phyloP scores from a whole-genome alignment of 306 rosid species.

The Begonia peltatifolia region DNA sequence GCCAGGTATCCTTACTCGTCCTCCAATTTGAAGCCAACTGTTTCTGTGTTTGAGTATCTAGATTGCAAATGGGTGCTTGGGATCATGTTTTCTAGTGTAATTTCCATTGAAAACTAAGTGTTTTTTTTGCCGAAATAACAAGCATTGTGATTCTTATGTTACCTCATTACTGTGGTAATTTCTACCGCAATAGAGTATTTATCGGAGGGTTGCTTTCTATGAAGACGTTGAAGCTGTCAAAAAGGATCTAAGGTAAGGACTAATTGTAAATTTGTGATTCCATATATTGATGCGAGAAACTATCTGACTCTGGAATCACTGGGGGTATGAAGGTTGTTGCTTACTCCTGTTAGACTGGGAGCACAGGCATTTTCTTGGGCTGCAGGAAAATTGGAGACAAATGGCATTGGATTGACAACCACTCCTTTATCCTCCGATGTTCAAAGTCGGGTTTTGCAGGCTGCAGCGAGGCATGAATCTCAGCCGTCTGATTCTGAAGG shows the following conservation, averaged over 20 bases:
- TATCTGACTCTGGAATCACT: slow-evolving; percentile 5
- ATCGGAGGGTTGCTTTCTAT: slow-evolving; percentile 45
- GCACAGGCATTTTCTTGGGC: slow-evolving; percentile 75
- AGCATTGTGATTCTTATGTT: slow-evolving; percentile 4
- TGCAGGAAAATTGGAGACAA: slow-evolving; percentile 75
- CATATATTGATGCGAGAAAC: neutral
- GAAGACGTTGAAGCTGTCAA: slow-evolving; percentile 51
- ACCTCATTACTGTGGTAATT: neutral
- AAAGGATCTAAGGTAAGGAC: slow-evolving; percentile 50
- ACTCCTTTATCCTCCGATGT: slow-evolving; percentile 92
- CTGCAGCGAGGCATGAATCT: slow-evolving; percentile 94
- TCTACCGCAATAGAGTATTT: slow-evolving; percentile 44
- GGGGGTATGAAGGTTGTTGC: slow-evolving; percentile 38
- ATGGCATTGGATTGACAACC: slow-evolving; percentile 69
- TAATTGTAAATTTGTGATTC: slow-evolving; percentile 1
- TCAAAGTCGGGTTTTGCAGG: slow-evolving; percentile 83
- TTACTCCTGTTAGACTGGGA: slow-evolving; percentile 58
- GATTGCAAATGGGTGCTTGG: too few relatives aligned
- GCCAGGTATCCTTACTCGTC: slow-evolving; percentile 44
- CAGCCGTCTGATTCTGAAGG: slow-evolving; percentile 63
- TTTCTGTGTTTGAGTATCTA: too few relatives aligned
- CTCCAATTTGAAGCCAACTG: slow-evolving; percentile 5
- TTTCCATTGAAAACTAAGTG: too few relatives aligned
- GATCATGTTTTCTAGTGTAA: too few relatives aligned
- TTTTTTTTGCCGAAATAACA: slow-evolving; percentile 10